phyloP scores from a whole-genome alignment of 1,139 yeast genomes.

The Groenewaldozyma auringiensis region DNA sequence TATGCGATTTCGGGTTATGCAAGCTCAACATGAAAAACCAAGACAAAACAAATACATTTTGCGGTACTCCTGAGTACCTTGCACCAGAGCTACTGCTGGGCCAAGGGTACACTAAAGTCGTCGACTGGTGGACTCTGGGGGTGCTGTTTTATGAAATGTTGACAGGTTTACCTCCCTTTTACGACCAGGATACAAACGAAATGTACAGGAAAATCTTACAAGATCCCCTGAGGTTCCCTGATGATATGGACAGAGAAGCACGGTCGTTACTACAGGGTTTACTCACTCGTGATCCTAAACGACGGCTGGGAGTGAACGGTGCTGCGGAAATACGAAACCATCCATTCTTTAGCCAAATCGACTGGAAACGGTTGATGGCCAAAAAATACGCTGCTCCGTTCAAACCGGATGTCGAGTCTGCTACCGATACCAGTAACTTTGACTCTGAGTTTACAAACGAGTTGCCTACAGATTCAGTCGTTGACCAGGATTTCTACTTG shows the following conservation, averaged over 20 bases:
- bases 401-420: slow-evolving; percentile 83
- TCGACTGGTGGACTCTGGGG: slow-evolving; percentile 99
- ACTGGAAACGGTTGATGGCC: slow-evolving; percentile 76
- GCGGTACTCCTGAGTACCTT: slow-evolving; percentile 94
- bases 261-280: slow-evolving; percentile 70
- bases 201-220: slow-evolving; percentile 92
- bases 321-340: slow-evolving; percentile 81
- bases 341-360: slow-evolving; percentile 81
- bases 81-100: slow-evolving; percentile 91
- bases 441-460: slow-evolving; percentile 90
- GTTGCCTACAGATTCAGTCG: slow-evolving; percentile 91
- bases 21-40: slow-evolving; percentile 85
- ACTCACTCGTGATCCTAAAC: slow-evolving; percentile 75
- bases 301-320: slow-evolving; percentile 71
- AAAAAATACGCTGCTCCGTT: slow-evolving; percentile 94
- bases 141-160: slow-evolving; percentile 91
- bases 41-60: slow-evolving; percentile 87
- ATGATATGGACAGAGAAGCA: slow-evolving; percentile 82
- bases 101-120: slow-evolving; percentile 90
- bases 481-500: slow-evolving; percentile 58
- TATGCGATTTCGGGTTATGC: slow-evolving; percentile 95
- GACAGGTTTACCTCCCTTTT: slow-evolving; percentile 93
- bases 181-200: slow-evolving; percentile 86
- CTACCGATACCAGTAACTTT: slow-evolving; percentile 85
- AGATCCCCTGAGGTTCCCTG: slow-evolving; percentile 83